phyloP scores from a whole-genome alignment of 768 basidiomycete genomes.

The Russula griseocarnosa region DNA sequence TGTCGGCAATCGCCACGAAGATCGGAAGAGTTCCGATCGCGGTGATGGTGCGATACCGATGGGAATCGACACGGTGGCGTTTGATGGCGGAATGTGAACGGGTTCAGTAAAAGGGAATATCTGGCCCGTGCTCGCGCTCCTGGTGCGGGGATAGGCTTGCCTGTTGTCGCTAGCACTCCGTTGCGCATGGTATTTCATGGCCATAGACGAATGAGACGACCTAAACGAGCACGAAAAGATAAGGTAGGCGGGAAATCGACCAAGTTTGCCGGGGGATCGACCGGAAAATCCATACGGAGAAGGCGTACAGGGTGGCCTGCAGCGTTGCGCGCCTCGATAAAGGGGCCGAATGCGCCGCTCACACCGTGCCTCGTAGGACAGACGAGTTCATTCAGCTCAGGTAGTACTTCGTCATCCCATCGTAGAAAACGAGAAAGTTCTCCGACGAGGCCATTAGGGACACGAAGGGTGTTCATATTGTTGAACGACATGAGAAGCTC shows the following conservation, averaged over 20 bases:
- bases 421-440: not conserved
- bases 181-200: not conserved
- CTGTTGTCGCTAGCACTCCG: not conserved
- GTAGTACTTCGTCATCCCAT: not conserved
- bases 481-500: not conserved
- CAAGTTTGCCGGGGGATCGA: not conserved
- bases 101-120: not conserved
- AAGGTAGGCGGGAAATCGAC: not conserved
- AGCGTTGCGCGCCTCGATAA: not conserved
- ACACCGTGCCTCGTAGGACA: not conserved
- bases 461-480: not conserved
- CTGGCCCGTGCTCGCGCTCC: not conserved
- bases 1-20: no score
- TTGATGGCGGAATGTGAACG: not conserved
- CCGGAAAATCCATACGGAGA: not conserved
- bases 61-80: not conserved
- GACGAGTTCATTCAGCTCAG: not conserved
- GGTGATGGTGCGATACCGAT: not conserved
- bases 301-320: not conserved
- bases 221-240: not conserved
- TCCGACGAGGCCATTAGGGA: not conserved
- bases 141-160: not conserved
- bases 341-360: not conserved
- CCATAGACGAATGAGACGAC: not conserved
- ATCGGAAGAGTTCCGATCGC: not conserved